Base-by-base conservation (phyloP, 805 yeast species). In the Saturnispora diversa region DNA sequence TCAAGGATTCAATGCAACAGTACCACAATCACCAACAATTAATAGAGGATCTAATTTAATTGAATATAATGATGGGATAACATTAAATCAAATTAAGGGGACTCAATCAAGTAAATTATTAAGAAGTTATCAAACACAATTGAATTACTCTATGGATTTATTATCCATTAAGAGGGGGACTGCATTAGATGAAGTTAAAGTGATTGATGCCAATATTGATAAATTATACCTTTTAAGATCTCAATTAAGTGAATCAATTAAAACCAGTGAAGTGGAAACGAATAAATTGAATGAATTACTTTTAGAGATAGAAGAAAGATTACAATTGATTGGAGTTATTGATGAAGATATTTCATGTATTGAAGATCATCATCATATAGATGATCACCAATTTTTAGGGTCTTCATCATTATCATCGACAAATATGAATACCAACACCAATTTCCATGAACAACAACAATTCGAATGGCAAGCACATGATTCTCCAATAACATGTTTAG, bases 1-100 rank as follows among this genome's bases (percentile, higher is more conserved):
- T 51, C 88, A 81, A 56, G 87, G 88, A 1, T 79, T 82, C 53
- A 67, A 68, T 50, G 84, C 85, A 4, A 64, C 74, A 1, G 54
- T 70, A 26, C 76, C 77, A 1, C 71, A 71, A 13, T 59, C 72
- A n/a, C 64, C 72, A 45, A 73, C 68, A 44, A 65, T 64, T 31
- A n/a, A n/a, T n/a, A n/a, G n/a, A n/a, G n/a, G n/a, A n/a, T n/a
- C 15, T n/a, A 25, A 20, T 17, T 11, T 32, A 5, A 20, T 17
- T 25, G 38, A 35, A n/a, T 36, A 39, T 24, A 42, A 33, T 23
- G 33, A 45, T 19, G 46, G 68, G 1, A 52, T 71, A 13, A 62
- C 70, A 2, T 50, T 57, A 12, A 70, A 69, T 20, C 61, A 64
- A 45, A 66, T 73, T 32, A 59, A 56, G 25, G 55, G 59, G 7